Evolutionary conservation across 2,329 filamentous ascomycete species (phyloP).

Genomic region (Aspergillus vadensis): DNA sequence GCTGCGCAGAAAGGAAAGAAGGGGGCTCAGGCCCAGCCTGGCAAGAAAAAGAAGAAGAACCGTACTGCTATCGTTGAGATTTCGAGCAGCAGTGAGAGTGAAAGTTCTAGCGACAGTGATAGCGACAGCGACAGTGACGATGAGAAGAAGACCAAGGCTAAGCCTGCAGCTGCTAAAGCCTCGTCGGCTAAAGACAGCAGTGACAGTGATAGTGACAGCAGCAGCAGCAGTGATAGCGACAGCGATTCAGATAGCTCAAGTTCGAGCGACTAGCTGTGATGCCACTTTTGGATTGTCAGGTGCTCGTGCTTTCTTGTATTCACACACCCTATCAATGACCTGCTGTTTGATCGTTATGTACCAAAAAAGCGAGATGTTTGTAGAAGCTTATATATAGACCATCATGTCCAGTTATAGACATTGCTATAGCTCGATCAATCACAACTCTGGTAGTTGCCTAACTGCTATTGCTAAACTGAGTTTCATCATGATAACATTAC

Average conservation of each 20-base stretch:
- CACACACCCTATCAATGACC: background rate
- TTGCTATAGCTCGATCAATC: background rate
- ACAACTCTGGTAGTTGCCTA: background rate
- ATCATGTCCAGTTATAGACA: background rate
- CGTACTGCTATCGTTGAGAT: slow-evolving; percentile 46
- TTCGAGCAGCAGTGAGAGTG: slow-evolving; percentile 45
- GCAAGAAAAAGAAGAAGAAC: slow-evolving; percentile 46
- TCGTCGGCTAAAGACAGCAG: slow-evolving; percentile 19
- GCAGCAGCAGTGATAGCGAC: slow-evolving; percentile 18
- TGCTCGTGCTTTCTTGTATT: background rate
- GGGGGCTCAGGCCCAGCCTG: slow-evolving; percentile 19
- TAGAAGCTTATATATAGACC: background rate
- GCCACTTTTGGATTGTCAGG: background rate
- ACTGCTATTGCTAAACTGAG: background rate
- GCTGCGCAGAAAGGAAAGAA: slow-evolving; percentile 27
- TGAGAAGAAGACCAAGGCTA: slow-evolving; percentile 11
- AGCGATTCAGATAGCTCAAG: slow-evolving; percentile 12
- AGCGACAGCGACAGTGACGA: slow-evolving; percentile 32
- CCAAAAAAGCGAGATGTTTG: slow-evolving; percentile 2
- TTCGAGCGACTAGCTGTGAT: slow-evolving; percentile 2
- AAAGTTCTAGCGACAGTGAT: slow-evolving; percentile 32
- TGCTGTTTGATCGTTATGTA: background rate
- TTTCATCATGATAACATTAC: too few relatives aligned
- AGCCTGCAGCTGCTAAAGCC: slow-evolving; percentile 12
- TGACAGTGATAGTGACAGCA: slow-evolving; percentile 7